These are phyloP conservation scores for Rhizoclosmatium globosum DNA, from an alignment of 192 early-diverging fungal genomes.

Conservation along the genomic window DNA sequence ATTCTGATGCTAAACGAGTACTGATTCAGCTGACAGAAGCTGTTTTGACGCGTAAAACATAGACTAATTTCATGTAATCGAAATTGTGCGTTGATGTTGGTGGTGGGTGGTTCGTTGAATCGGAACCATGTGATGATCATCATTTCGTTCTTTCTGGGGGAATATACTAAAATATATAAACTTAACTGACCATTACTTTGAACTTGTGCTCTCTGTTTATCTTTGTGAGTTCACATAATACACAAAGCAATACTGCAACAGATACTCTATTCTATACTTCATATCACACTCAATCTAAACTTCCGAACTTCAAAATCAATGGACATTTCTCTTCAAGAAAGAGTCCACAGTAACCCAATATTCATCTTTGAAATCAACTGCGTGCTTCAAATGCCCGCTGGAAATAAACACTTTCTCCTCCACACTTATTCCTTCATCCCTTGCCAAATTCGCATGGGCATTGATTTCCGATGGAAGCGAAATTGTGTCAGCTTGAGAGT, in stretches of 20 bases:
- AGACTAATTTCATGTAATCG: too few relatives aligned
- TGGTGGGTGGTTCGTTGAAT: too few relatives aligned
- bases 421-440: slow-evolving; percentile 6
- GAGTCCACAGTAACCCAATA: slow-evolving; percentile 1
- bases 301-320: too few relatives aligned
- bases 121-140: too few relatives aligned
- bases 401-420: slow-evolving; percentile 5
- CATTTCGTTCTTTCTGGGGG: too few relatives aligned
- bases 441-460: not conserved
- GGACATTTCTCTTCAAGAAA: too few relatives aligned
- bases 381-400: slow-evolving; percentile 10
- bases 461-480: not conserved
- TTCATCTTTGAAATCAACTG: not conserved
- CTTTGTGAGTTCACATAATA: not conserved
- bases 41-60: slow-evolving; percentile 84
- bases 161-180: too few relatives aligned
- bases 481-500: not conserved
- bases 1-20: slow-evolving; percentile 78
- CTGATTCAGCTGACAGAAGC: slow-evolving; percentile 82
- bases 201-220: too few relatives aligned
- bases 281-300: too few relatives aligned
- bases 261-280: too few relatives aligned
- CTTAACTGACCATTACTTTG: too few relatives aligned
- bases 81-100: too few relatives aligned
- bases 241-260: not conserved